Base-by-base conservation (phyloP, 306 rosid species). In the Amphicarpaea edgeworthii region DNA sequence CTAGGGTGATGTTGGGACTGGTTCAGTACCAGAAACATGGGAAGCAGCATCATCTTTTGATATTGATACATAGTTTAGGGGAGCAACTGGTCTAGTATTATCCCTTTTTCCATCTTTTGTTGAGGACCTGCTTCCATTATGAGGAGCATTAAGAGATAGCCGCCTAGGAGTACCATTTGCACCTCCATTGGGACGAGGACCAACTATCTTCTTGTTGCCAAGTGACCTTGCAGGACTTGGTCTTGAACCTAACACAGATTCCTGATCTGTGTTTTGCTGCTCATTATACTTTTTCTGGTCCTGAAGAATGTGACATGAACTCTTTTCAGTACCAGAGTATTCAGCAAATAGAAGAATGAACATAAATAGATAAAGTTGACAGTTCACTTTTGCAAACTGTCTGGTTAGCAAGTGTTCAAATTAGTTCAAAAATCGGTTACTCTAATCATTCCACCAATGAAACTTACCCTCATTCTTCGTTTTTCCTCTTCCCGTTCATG, bases 401-500 rank as follows among this genome's bases (percentile, higher is more conserved):
- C 21, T 68, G 20, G 34, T 20, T 58, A 0, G 41, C 12, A 30
- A 68, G 17, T 28, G 62, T 43, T 42, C 8, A 42, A 67, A 53
- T 19, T 20, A 43, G 24, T 32, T 11, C 3, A 17, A 30, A 20
- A 23, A 20, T 12, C 7, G n/a, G 37, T 41, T 32, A 40, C 32
- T 11, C 23, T 28, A 40, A 76, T 64, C 34, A 61, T 42, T 16
- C 14, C 12, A 20, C 66, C 62, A 30, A 14, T 12, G 66, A 63
- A 70, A 80, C 90, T n/a, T 76, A 91, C 98, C 89, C 87, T 87
- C 86, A 81, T 17, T 83, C 93, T 90, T 79, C 97, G 88, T 68
- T 89, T 93, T 68, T 93, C 97, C 82, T 91, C 98, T 80, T 89
- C 97, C 60, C 97, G 81, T 66, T 93, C 97, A 63, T 93, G 98